Percentiles rank a stretch among this genome's conserved stretches.
These are phyloP conservation scores for Arabidopsis lyrata DNA, from an alignment of 441 rosid species.

Conservation along the genomic window DNA sequence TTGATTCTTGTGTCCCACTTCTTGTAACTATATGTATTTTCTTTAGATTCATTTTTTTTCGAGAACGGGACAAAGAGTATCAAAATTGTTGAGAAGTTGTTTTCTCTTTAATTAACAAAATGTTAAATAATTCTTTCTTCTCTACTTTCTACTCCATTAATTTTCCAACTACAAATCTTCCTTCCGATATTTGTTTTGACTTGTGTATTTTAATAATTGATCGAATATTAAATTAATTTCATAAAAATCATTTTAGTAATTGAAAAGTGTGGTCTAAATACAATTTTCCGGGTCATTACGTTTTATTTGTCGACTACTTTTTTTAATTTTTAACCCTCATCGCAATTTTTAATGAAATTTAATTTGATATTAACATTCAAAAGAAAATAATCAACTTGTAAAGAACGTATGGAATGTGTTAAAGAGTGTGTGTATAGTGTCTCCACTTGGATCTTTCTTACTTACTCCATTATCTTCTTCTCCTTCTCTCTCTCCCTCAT, in stretches of 20 bases:
- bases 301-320: slow-evolving; percentile 29
- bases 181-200: background rate
- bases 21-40: slow-evolving; percentile 11
- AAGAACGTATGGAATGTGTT: slow-evolving; percentile 39
- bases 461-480: slow-evolving; percentile 43
- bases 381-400: slow-evolving; percentile 30
- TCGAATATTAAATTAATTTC: slow-evolving; percentile 10
- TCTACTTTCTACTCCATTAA: slow-evolving; percentile 40
- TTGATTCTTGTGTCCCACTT: slow-evolving; percentile 41
- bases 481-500: slow-evolving; percentile 15
- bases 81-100: slow-evolving; percentile 40
- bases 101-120: slow-evolving; percentile 40
- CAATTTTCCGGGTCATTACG: slow-evolving; percentile 28
- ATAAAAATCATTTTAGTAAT: slow-evolving; percentile 8
- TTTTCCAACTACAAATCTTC: slow-evolving; percentile 32
- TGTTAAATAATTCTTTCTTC: slow-evolving; percentile 14
- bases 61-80: slow-evolving; percentile 35
- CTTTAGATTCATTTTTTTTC: background rate
- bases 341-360: background rate
- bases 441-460: slow-evolving; percentile 43
- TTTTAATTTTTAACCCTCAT: background rate
- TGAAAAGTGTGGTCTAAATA: slow-evolving; percentile 30
- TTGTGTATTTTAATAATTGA: slow-evolving; percentile 20
- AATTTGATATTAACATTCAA: background rate
- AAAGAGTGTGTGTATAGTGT: slow-evolving; percentile 27